These are phyloP conservation scores for Capsicum chinense DNA, from an alignment of 257 asterid species.

Conservation along the genomic window DNA sequence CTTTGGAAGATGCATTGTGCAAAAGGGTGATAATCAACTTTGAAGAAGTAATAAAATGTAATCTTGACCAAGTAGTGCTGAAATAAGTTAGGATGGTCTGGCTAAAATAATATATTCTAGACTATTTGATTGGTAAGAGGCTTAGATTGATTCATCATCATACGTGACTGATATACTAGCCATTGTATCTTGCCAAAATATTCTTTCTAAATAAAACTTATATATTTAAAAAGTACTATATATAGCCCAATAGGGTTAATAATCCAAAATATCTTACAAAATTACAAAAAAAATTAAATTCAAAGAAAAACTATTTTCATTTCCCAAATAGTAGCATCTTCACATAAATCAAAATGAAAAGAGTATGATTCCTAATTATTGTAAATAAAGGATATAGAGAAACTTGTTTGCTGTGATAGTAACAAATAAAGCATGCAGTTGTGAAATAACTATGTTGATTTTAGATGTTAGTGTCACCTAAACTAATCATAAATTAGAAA, in stretches of 20 bases:
- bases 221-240: not conserved
- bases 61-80: constrained; percentile 97
- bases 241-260: constrained; percentile 6
- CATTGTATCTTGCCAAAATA: not conserved
- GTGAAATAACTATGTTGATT: not conserved
- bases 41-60: constrained; percentile 93
- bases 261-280: not conserved
- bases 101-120: constrained; percentile 94
- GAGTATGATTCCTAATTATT: not conserved
- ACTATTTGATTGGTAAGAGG: constrained; percentile 84
- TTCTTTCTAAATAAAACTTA: not conserved
- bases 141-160: constrained; percentile 30
- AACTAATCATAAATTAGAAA: constrained; percentile 1
- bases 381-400: not conserved
- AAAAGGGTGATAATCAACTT: constrained; percentile 99
- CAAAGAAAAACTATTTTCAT: not conserved
- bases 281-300: not conserved
- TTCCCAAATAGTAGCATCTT: not conserved
- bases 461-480: not conserved
- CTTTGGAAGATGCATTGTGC: constrained; percentile 91
- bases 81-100: constrained; percentile 88
- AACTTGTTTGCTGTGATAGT: not conserved
- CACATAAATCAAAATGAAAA: not conserved
- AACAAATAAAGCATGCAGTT: constrained; percentile 17
- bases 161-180: constrained; percentile 8